These are phyloP conservation scores for Maudiozyma humilis DNA, from an alignment of 1,139 yeast species.

Conservation along the genomic window DNA sequence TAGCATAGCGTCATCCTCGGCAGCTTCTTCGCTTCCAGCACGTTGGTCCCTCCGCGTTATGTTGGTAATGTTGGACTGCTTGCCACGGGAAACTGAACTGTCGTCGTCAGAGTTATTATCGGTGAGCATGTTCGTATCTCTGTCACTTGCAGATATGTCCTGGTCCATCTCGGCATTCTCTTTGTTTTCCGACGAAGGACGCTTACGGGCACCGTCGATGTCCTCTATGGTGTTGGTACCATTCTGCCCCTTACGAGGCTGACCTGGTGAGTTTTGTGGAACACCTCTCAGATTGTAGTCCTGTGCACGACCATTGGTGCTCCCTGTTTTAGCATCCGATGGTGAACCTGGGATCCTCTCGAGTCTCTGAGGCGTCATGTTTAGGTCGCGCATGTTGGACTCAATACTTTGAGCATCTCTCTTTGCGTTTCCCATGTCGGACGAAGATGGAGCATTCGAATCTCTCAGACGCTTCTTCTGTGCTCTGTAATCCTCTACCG, in stretches of 20 bases:
- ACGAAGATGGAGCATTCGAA: background rate
- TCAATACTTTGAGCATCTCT: conserved; percentile 17
- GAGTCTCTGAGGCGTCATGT: conserved; percentile 27
- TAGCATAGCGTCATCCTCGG: conserved; percentile 12
- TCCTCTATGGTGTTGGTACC: conserved; percentile 31
- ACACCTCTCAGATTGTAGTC: conserved; percentile 45
- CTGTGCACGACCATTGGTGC: conserved; percentile 42
- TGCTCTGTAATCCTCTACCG: conserved; percentile 40
- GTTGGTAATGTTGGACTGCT: conserved; percentile 6
- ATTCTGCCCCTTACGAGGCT: conserved; percentile 69
- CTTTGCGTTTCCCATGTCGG: background rate
- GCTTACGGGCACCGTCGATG: conserved; percentile 12
- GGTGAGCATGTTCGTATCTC: conserved; percentile 7
- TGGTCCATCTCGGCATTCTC: conserved; percentile 3
- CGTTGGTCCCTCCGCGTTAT: conserved; percentile 4
- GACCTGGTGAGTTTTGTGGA: conserved; percentile 92
- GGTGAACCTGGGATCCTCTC: conserved; percentile 2
- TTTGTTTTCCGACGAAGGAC: conserved; percentile 3
- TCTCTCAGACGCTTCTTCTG: conserved; percentile 35
- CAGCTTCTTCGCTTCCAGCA: conserved; percentile 7
- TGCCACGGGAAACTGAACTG: background rate
- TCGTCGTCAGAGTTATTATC: conserved; percentile 25
- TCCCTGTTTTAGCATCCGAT: too few relatives aligned
- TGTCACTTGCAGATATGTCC: conserved; percentile 4
- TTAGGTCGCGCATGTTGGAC: conserved; percentile 15